Base-by-base conservation (phyloP, 78 protist genomes). In the Dictyostelium citrinum region DNA sequence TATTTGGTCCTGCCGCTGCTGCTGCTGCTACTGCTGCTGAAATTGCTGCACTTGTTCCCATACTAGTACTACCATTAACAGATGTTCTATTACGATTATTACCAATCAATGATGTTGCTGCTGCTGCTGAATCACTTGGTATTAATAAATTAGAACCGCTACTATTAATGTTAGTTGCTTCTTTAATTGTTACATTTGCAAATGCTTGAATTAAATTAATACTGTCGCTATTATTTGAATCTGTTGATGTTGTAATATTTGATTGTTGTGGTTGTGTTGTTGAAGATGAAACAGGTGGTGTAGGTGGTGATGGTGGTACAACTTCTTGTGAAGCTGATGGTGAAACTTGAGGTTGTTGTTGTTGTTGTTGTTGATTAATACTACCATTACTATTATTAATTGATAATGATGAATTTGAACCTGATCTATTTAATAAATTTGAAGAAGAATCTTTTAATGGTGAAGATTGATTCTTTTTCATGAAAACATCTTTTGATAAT, bases 401-500 rank as follows among this genome's bases (percentile, higher is more conserved):
- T 12, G 82, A n/a, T 27, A n/a, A 72, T 72, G 45, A 31, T 12
- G 49, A 37, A 12, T 74, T 74, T 33, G 46, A 39, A 39, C 24
- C 31, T n/a, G n/a, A 29, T 22, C 12, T 17, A n/a, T 16, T 37
- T 74, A 74, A 20, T n/a, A 39, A 27, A 33, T 33, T 70, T 29
- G 77, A 14, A 3, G 46, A 16, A 17, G 39, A 33, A 33, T 33
- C 37, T 49, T 77, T 77, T 14, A 46, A 61, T 29, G 83, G 70
- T 41, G 83, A 77, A 24, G 49, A 17, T 6, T n/a, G 14, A n/a
- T 17, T 33, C 49, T 80, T 80, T 35, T 58, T 49, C n/a, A 43
- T 24, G 22, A 80, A 80, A 10, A 80, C 27, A 31, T 80, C 84
- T 80, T 80, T 80, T 24, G 64, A 22, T 12, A 80, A 55, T 37